Evolutionary conservation across 345 rosid species (phyloP).

Genomic region (Rhizophora apiculata): DNA sequence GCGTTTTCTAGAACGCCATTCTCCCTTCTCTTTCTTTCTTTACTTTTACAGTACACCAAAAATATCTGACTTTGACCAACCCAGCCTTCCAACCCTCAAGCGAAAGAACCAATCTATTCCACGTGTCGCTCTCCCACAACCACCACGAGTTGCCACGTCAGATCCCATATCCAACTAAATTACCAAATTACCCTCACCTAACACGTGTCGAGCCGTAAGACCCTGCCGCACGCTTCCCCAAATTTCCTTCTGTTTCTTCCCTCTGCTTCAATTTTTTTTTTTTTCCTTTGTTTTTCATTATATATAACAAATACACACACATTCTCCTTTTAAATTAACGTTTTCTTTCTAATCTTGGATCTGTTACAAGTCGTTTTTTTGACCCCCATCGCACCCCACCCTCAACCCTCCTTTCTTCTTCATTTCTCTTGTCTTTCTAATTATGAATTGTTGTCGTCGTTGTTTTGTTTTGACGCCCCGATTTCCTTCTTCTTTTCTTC

Average conservation of each 20-base stretch:
- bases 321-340: not conserved
- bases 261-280: too few relatives aligned
- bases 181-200: not conserved
- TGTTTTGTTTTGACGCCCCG: not conserved
- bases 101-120: not conserved
- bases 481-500: constrained; percentile 8
- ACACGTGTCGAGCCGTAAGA: not conserved
- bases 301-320: too few relatives aligned
- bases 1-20: too few relatives aligned
- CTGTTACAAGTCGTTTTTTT: constrained; percentile 25
- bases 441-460: not conserved
- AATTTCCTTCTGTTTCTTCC: not conserved
- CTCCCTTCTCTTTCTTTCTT: too few relatives aligned
- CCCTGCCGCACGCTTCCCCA: not conserved
- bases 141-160: constrained; percentile 1
- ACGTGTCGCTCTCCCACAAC: constrained; percentile 18
- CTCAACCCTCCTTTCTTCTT: not conserved
- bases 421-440: constrained; percentile 7
- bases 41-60: constrained; percentile 34
- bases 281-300: too few relatives aligned
- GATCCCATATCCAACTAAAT: not conserved
- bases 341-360: not conserved
- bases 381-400: not conserved
- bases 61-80: constrained; percentile 53
- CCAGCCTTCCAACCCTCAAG: not conserved